Conservation (phyloP, 352 stramenopile genomes). For the Thalassiosira hispida region DNA sequence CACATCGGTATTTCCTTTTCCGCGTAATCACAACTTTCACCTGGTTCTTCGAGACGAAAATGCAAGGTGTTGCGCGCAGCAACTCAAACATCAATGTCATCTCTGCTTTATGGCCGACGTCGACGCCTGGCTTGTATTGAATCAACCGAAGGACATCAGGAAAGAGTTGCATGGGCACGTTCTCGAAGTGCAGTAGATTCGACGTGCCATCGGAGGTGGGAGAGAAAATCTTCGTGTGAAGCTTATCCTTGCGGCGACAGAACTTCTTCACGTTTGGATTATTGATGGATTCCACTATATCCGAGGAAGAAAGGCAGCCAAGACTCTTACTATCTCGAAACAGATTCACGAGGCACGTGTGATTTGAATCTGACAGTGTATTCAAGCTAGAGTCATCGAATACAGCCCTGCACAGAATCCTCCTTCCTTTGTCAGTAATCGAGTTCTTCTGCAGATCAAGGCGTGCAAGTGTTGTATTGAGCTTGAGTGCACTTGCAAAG, state of each 20-base stretch:
- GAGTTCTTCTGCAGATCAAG: slow-evolving; percentile 16
- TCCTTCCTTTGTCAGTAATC: slow-evolving; percentile 12
- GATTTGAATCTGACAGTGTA: slow-evolving; percentile 25
- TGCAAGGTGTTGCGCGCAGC: slow-evolving; percentile 9
- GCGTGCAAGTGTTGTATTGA: slow-evolving; percentile 13
- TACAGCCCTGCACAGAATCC: slow-evolving; percentile 3
- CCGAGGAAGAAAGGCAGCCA: background rate
- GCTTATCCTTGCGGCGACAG: slow-evolving; percentile 5
- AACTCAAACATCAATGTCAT: slow-evolving; percentile 16
- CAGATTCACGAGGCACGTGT: slow-evolving; percentile 11
- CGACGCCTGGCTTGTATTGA: slow-evolving; percentile 3
- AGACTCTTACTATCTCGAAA: no score
- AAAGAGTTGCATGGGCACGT: slow-evolving; percentile 18
- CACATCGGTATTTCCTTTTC: slow-evolving; percentile 24
- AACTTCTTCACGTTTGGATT: slow-evolving; percentile 2
- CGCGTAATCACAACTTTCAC: slow-evolving; percentile 3
- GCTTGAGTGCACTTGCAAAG: slow-evolving; percentile 25
- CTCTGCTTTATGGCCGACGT: background rate
- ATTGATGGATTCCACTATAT: slow-evolving; percentile 11
- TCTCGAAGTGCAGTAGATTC: slow-evolving; percentile 10
- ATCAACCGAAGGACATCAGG: slow-evolving; percentile 19
- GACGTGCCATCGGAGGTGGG: background rate
- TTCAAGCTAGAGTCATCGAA: slow-evolving; percentile 26
- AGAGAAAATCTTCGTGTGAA: slow-evolving; percentile 12
- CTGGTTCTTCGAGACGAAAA: slow-evolving; percentile 1